phyloP scores from a whole-genome alignment of 2,329 filamentous ascomycete species.

The Pezicula radicicola region DNA sequence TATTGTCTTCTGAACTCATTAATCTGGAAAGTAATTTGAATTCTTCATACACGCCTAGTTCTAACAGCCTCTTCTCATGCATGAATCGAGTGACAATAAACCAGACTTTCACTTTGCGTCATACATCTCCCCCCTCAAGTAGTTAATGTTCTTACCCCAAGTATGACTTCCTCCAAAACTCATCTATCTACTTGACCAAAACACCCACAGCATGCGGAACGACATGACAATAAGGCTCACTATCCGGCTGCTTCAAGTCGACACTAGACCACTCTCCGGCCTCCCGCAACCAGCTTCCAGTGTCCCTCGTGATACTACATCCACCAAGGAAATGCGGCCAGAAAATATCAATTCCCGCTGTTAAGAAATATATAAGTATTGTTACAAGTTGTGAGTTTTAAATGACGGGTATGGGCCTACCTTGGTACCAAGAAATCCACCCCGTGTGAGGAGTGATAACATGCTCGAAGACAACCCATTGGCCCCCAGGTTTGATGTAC shows the following conservation, averaged over 20 bases:
- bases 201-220: constrained; percentile 23
- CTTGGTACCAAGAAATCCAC: constrained; percentile 20
- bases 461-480: constrained; percentile 27
- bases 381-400: background rate
- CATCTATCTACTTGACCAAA: constrained; percentile 18
- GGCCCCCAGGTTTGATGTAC: constrained; percentile 21
- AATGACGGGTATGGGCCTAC: constrained; percentile 10
- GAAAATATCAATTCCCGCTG: constrained; percentile 18
- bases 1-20: too few species aligned
- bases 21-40: too few species aligned
- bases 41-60: too few species aligned
- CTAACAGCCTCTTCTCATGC: too few species aligned
- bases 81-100: too few species aligned
- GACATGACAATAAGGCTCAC: constrained; percentile 18
- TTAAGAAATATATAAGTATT: background rate
- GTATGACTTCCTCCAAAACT: background rate
- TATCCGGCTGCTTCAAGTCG: constrained; percentile 18
- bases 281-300: constrained; percentile 18
- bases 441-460: constrained; percentile 16
- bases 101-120: too few species aligned
- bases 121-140: too few species aligned
- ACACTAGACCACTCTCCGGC: constrained; percentile 24
- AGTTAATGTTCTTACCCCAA: background rate
- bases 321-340: constrained; percentile 26
- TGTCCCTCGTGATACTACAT: constrained; percentile 24